Evolutionary conservation across 1,139 yeast genomes (phyloP), one percentile per base, ranked within the genome.

Genomic region (Yamadazyma friedrichii): DNA sequence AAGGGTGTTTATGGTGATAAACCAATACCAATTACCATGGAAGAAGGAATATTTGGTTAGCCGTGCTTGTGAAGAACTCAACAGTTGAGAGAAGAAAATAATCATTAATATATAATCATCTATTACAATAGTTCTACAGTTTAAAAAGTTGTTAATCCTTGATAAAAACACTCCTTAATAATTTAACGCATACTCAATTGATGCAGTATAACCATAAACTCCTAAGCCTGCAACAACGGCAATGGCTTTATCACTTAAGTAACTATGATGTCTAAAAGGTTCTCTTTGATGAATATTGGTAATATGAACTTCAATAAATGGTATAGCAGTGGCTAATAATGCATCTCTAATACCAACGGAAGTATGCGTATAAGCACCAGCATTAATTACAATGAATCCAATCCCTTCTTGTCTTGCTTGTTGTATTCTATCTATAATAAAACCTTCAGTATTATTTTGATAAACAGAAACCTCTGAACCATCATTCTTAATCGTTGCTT

Each of bases 1-100:
- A 61, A 62, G 10, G 89, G 95, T 3, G 85, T 84, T 0, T 91
- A 91, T 55, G 98, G 98, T 2, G 81, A 76, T 48, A 73, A 70
- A 47, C 79, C 81, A 1, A 65, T 81, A 3, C 89, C 94, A 0
- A 50, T 69, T 28, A 83, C 94, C 0, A 62, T 84, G 54, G 95
- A 88, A 56, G 84, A 82, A 40, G 96, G 96, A 0, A 59, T 87
- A 26, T 87, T 80, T 54, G 83, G 87, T 31, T 86, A 47, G 50
- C n/a, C n/a, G n/a, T n/a, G n/a, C n/a, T n/a, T n/a, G n/a, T n/a
- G n/a, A n/a, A 20, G 8, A 20, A 20, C 5, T 6, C 5, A 20
- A 20, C 8, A 6, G 8, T 8, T 20, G 24, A 20, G 24, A 20
- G 24, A 20, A 20, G 8, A 20, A 20, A 20, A 20, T 20, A 20